A percentile compares a stretch with the other conserved stretches of the same genome.
Evolutionary conservation across 306 rosid species (phyloP).

Genomic region (Castanea mollissima): DNA sequence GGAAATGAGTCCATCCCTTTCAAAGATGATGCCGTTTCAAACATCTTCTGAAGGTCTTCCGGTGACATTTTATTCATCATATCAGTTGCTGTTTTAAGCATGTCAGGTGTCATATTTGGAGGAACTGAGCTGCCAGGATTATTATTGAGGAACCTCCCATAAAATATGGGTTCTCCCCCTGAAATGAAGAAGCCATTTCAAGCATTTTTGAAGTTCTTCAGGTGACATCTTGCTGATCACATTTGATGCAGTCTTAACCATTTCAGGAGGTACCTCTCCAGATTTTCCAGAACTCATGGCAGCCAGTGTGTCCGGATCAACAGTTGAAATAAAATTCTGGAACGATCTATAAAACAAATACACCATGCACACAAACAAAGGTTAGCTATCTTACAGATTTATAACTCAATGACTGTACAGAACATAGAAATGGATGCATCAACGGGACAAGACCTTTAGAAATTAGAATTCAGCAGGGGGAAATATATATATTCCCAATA

Average conservation of each 20-base stretch:
- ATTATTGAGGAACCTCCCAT: slow-evolving; percentile 42
- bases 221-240: slow-evolving; percentile 86
- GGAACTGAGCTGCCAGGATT: slow-evolving; percentile 48
- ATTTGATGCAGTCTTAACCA: slow-evolving; percentile 74
- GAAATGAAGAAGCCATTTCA: slow-evolving; percentile 80
- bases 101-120: slow-evolving; percentile 72
- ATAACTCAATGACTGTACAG: slow-evolving; percentile 1
- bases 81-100: slow-evolving; percentile 79
- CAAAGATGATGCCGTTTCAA: slow-evolving; percentile 72
- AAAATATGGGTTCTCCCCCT: slow-evolving; percentile 43
- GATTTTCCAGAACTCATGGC: slow-evolving; percentile 58
- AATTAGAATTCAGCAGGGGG: background rate
- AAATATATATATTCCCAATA: background rate
- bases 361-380: background rate
- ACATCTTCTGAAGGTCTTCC: slow-evolving; percentile 84
- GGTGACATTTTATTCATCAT: slow-evolving; percentile 83
- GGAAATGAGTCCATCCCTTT: slow-evolving; percentile 54
- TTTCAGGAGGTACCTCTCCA: slow-evolving; percentile 69
- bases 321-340: slow-evolving; percentile 71
- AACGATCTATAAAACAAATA: slow-evolving; percentile 58
- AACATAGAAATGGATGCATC: background rate
- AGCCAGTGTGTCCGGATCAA: slow-evolving; percentile 70
- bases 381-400: slow-evolving; percentile 3
- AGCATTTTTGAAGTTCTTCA: slow-evolving; percentile 77
- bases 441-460: background rate